Base-by-base conservation (phyloP, 306 rosid species). In the Sophora flavescens region DNA sequence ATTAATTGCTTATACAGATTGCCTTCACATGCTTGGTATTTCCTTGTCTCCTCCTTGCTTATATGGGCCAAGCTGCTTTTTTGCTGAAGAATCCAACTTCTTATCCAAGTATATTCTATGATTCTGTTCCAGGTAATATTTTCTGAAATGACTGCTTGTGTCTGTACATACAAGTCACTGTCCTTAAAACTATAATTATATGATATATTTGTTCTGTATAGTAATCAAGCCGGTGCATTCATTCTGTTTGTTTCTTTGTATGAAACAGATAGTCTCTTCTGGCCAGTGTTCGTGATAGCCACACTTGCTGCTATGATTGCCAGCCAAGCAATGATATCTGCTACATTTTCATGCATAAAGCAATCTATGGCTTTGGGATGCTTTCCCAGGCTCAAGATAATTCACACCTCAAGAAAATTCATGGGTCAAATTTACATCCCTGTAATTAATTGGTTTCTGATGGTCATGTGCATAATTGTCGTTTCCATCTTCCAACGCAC, bases 351-450 rank as follows among this genome's bases (percentile, higher is more conserved):
- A 44, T 90, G 96, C 68, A 88, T 95, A 42, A 95, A 92, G 84
- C 99, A 95, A 84, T 85, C 99, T 22, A 95, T 95, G 99, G 97
- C 99, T 80, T 89, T 95, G 76, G 97, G 99, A 78, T 90, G 97
- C 90, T 95, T 95, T 83, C 99, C 99, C 28, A 87, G 97, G 88
- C 86, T 95, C 74, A 95, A 95, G 92, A 95, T 95, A 80, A 48
- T 92, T 80, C 99, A 92, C 89, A 95, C 97, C 72, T 95, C 99
- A 9, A 95, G 64, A 83, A 90, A 77, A 83, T 86, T 54, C 81
- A 95, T 95, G 87, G 99, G 99, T 60, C 99, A 88, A 91, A 89
- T 95, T 74, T 95, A 95, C 88, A 87, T 95, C 84, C 97, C 99
- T 54, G 63, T 95, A 5, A 87, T 95, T 71, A 95, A 95, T 72